Evolutionary conservation across 23 red algal species (phyloP).

Genomic region (Gracilaria gracilis): DNA sequence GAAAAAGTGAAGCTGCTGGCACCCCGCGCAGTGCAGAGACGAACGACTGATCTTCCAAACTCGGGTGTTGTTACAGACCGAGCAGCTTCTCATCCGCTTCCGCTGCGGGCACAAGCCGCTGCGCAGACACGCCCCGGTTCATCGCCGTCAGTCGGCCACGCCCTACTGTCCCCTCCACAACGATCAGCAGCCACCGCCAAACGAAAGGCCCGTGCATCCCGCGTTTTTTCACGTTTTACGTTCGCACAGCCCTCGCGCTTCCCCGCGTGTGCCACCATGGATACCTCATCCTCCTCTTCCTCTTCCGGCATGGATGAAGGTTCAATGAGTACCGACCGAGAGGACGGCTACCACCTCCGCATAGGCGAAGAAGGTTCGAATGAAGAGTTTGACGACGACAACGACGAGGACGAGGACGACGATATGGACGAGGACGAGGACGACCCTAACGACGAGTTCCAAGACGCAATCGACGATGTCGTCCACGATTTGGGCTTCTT

Average conservation of each 20-base stretch:
- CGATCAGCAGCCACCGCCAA: neutral
- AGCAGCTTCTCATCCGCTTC: neutral
- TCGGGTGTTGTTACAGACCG: too few species aligned
- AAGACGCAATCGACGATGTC: constrained; percentile 22
- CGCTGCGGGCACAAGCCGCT: neutral
- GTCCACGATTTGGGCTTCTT: constrained; percentile 14
- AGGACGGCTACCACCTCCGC: constrained; percentile 39
- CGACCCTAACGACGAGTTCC: constrained; percentile 29
- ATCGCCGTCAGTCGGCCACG: neutral
- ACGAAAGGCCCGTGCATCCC: neutral
- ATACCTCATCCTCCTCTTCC: constrained; percentile 49
- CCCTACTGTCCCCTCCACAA: neutral
- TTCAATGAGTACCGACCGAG: constrained; percentile 36
- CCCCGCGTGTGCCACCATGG: neutral
- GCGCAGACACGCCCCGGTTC: neutral
- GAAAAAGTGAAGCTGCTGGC: neutral
- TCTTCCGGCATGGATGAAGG: constrained; percentile 39
- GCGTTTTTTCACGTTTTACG: neutral
- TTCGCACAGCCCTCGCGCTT: neutral
- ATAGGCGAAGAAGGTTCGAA: constrained; percentile 45
- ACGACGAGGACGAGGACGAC: constrained; percentile 53
- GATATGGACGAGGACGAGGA: constrained; percentile 71
- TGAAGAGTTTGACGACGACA: constrained; percentile 62
- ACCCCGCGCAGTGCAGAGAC: too few species aligned
- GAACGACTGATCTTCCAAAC: too few species aligned